phyloP scores from a whole-genome alignment of 495 filamentous ascomycete species.

The Neurospora tetrasperma region DNA sequence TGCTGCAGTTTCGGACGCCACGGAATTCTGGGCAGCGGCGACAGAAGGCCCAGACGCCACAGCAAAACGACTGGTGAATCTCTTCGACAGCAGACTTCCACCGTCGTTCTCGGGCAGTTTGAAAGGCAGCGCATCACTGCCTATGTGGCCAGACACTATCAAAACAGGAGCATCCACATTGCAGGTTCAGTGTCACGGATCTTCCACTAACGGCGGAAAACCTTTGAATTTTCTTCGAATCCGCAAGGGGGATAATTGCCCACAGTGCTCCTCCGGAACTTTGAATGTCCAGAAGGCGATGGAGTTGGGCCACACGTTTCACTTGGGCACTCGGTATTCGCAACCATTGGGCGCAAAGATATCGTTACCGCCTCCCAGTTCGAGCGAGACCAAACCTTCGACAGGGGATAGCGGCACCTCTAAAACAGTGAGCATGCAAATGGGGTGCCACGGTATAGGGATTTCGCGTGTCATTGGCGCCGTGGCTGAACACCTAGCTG shows the following conservation, averaged over 20 bases:
- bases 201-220: constrained; percentile 3
- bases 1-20: constrained; percentile 52
- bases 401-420: constrained; percentile 5
- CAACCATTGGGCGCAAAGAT: constrained; percentile 57
- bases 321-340: constrained; percentile 83
- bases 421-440: constrained; percentile 51
- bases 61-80: constrained; percentile 34
- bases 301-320: constrained; percentile 91
- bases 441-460: constrained; percentile 96
- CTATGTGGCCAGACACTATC: neutral
- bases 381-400: constrained; percentile 9
- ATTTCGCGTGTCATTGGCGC: constrained; percentile 86
- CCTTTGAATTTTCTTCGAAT: constrained; percentile 52
- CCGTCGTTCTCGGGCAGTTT: constrained; percentile 4
- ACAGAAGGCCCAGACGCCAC: constrained; percentile 3
- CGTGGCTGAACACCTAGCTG: constrained; percentile 62
- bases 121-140: neutral
- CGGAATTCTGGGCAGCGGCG: constrained; percentile 43
- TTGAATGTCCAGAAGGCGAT: constrained; percentile 64
- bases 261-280: constrained; percentile 51
- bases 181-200: neutral
- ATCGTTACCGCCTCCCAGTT: constrained; percentile 19
- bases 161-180: neutral
- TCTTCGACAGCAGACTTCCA: constrained; percentile 36
- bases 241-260: constrained; percentile 59